phyloP scores from a whole-genome alignment of 352 stramenopile species.

The Pythium phragmitis region DNA sequence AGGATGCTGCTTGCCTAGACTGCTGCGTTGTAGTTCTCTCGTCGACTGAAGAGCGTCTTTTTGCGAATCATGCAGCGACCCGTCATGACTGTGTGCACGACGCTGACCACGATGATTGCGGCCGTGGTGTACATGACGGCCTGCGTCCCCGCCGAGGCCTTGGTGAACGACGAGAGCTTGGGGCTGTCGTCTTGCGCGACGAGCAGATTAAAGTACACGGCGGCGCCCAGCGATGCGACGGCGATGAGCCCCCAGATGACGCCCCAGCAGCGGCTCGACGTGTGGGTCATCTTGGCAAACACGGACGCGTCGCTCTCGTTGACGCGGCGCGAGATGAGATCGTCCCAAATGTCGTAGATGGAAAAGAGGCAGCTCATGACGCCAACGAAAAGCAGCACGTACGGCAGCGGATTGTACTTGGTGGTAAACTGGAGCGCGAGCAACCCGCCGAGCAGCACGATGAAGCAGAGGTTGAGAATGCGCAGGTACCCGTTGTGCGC shows the following conservation, averaged over 20 bases:
- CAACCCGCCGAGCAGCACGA: slow-evolving; percentile 75
- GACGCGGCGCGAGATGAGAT: slow-evolving; percentile 86
- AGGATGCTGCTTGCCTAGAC: slow-evolving; percentile 12
- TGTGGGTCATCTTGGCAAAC: slow-evolving; percentile 91
- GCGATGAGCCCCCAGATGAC: slow-evolving; percentile 87
- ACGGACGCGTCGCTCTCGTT: slow-evolving; percentile 88
- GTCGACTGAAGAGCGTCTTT: slow-evolving; percentile 15
- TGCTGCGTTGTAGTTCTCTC: slow-evolving; percentile 16
- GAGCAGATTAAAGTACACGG: slow-evolving; percentile 85
- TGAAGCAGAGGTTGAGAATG: slow-evolving; percentile 81
- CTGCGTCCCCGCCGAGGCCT: slow-evolving; percentile 60
- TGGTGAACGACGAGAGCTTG: slow-evolving; percentile 43
- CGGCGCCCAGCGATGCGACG: slow-evolving; percentile 66
- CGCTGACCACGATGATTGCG: slow-evolving; percentile 48
- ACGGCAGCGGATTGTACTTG: slow-evolving; percentile 66
- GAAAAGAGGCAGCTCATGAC: slow-evolving; percentile 92
- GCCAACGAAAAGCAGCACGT: slow-evolving; percentile 86
- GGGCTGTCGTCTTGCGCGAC: slow-evolving; percentile 56
- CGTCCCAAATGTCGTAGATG: slow-evolving; percentile 91
- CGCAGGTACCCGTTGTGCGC: slow-evolving; percentile 87
- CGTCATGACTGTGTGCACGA: slow-evolving; percentile 71
- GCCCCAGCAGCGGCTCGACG: slow-evolving; percentile 87
- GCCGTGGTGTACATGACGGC: slow-evolving; percentile 47
- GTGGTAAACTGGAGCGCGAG: slow-evolving; percentile 71
- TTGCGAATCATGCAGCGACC: slow-evolving; percentile 52